Evolutionary conservation across 768 basidiomycete species (phyloP), one percentile per base, ranked within the genome.

Genomic region (Hericium coralloides): DNA sequence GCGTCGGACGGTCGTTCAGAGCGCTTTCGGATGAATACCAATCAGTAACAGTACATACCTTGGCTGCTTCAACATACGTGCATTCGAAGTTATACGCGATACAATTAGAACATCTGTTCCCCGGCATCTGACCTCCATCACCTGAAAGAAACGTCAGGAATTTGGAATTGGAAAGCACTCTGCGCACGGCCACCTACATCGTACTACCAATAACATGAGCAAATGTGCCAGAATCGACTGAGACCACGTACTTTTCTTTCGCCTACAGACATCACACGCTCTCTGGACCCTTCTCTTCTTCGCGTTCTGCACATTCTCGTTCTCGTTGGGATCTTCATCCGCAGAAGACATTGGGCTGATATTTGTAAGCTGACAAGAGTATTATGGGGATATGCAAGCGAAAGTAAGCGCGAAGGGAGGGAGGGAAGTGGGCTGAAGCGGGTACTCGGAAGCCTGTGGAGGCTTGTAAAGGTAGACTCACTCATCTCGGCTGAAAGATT

Each of bases 251-350:
- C 89, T 84, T 73, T 94, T 94, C 76, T 92, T 92, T 57, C 88
- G 75, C 38, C 91, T 76, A 66, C 91, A 93, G 0, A 84, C 79
- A 65, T 92, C 90, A 66, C 91, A 93, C 7, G 89, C 89, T 26
- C 89, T 72, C 69, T 89, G 86, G 31, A 90, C 78, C 59, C 82
- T 76, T 39, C 88, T 72, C 67, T 87, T 89, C 75, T 91, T 90
- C 18, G 69, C 68, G 18, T 71, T 73, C 3, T 72, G 75, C 4
- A 64, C 2, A 53, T 58, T 17, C 49, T 65, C 63, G 12, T 59
- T 62, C 0, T 81, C 79, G 64, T 79, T 74, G 67, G 70, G 74
- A 31, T 87, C 84, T 39, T 86, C 84, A 65, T 85, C 85, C 57
- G 78, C 77, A 37, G 85, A 86, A 49, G 85, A 87, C 82, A 84